Conservation (phyloP, 306 rosid genomes). For the Abrus precatorius region DNA sequence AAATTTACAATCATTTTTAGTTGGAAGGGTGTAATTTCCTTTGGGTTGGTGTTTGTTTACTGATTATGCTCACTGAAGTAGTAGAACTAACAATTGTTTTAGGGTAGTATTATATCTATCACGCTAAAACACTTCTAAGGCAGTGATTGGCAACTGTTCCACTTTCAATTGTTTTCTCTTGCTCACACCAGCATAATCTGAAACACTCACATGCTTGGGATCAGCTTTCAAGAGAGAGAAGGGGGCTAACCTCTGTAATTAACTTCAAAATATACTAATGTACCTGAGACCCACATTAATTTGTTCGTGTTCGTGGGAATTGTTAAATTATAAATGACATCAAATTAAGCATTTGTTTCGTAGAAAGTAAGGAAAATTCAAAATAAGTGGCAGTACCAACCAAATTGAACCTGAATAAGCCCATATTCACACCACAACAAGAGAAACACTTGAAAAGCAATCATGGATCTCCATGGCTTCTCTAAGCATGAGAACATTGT, state of each 20-base stretch:
- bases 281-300: not conserved
- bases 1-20: conserved; percentile 26
- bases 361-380: not conserved
- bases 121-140: not conserved
- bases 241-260: not conserved
- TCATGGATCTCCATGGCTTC: not conserved
- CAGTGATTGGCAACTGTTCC: conserved; percentile 26
- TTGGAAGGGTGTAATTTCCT: conserved; percentile 4
- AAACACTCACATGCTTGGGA: conserved; percentile 22
- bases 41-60: not conserved
- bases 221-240: not conserved
- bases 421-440: not conserved
- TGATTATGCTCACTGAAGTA: not conserved
- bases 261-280: not conserved
- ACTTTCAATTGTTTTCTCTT: conserved; percentile 4
- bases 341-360: not conserved
- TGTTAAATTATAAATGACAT: not conserved
- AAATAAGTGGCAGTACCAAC: not conserved
- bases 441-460: conserved; percentile 22
- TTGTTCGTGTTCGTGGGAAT: not conserved
- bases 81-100: not conserved
- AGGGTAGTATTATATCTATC: not conserved
- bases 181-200: conserved; percentile 21
- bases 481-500: conserved; percentile 20
- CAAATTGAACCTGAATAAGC: not conserved